Conservation (phyloP, 495 filamentous ascomycete species). For the Podospora anserina region DNA sequence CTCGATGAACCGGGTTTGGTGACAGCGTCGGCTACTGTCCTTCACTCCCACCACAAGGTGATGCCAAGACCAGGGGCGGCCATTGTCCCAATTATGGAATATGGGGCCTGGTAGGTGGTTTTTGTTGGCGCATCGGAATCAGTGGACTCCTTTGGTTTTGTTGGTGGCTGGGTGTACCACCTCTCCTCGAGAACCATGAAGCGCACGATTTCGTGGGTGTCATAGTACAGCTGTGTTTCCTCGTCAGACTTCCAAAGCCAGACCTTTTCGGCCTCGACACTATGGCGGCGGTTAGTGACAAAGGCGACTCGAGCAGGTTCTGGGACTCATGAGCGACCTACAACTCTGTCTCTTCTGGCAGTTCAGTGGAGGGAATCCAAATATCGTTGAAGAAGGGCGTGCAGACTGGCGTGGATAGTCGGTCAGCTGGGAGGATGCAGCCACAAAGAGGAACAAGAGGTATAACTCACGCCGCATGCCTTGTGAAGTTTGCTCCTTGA, state of each 20-base stretch:
- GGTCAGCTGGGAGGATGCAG: neutral
- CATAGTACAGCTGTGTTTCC: constrained; percentile 71
- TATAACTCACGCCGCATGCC: constrained; percentile 68
- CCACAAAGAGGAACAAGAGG: neutral
- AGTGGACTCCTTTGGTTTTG: constrained; percentile 54
- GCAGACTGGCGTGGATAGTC: constrained; percentile 52
- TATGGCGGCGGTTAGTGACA: constrained; percentile 26
- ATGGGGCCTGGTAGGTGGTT: constrained; percentile 56
- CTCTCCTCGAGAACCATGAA: constrained; percentile 79
- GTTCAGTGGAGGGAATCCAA: constrained; percentile 64
- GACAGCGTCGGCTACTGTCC: neutral
- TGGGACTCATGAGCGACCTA: constrained; percentile 40
- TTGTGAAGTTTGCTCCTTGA: constrained; percentile 61
- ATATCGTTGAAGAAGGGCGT: constrained; percentile 92
- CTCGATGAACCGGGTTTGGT: neutral
- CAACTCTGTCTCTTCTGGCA: constrained; percentile 73
- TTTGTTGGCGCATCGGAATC: constrained; percentile 38
- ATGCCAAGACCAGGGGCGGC: constrained; percentile 49
- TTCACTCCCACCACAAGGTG: constrained; percentile 54
- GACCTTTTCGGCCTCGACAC: constrained; percentile 65
- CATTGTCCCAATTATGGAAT: constrained; percentile 64
- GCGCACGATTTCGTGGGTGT: constrained; percentile 81
- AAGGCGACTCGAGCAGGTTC: neutral
- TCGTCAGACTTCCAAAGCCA: constrained; percentile 76
- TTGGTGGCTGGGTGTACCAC: constrained; percentile 84